phyloP scores from a whole-genome alignment of 108 stramenopile species.

The Skeletonema potamos region DNA sequence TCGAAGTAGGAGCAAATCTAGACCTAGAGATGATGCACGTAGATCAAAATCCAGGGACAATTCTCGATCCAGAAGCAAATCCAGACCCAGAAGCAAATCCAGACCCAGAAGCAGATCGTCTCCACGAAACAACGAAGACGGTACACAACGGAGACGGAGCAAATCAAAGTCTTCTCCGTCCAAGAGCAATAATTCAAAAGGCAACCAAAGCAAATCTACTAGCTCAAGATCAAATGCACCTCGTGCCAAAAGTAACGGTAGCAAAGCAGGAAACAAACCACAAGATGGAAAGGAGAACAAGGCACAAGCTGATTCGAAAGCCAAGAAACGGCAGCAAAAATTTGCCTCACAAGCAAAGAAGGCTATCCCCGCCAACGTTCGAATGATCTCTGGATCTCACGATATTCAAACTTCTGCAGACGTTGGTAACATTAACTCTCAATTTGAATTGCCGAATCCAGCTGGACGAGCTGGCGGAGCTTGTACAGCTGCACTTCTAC shows the following conservation, averaged over 20 bases:
- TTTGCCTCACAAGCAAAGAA: slow-evolving; percentile 47
- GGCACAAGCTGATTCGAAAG: slow-evolving; percentile 12
- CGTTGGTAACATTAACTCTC: slow-evolving; percentile 66
- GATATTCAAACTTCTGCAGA: slow-evolving; percentile 88
- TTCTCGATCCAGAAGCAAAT: slow-evolving; percentile 20
- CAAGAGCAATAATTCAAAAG: not conserved
- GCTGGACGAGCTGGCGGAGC: slow-evolving; percentile 77
- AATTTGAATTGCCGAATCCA: slow-evolving; percentile 82
- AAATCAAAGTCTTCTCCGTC: not conserved
- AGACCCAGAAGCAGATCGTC: not conserved
- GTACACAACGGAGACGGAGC: not conserved
- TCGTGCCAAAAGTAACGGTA: not conserved
- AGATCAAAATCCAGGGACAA: slow-evolving; percentile 1
- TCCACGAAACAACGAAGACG: not conserved
- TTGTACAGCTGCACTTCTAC: slow-evolving; percentile 82
- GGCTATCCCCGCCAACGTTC: slow-evolving; percentile 72
- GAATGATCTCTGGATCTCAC: slow-evolving; percentile 89
- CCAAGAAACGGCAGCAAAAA: slow-evolving; percentile 27
- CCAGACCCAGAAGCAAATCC: slow-evolving; percentile 2
- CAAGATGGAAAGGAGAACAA: no score
- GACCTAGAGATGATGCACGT: slow-evolving; percentile 4
- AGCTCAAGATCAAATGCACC: slow-evolving; percentile 2
- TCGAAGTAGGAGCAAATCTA: slow-evolving; percentile 23
- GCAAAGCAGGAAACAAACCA: slow-evolving; percentile 1
- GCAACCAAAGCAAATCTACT: not conserved